Conservation (phyloP, 2,329 filamentous ascomycete genomes). For the Ophiostoma tasmaniense region DNA sequence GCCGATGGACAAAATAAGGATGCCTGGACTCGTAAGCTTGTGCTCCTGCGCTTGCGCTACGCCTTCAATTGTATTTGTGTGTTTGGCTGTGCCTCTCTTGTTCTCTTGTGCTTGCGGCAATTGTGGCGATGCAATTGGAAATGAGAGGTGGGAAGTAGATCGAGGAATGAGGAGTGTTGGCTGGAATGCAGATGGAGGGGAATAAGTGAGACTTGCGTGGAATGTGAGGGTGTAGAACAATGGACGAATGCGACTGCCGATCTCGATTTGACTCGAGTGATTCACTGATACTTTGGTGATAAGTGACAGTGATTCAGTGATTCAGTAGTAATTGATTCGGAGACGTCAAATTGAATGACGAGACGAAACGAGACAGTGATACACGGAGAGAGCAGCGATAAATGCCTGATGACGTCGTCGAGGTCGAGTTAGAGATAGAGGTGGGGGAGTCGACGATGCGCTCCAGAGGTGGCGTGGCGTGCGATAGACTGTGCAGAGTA, state of each 20-base stretch:
- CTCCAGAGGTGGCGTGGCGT: background rate
- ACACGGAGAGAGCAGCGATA: background rate
- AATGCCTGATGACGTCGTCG: background rate
- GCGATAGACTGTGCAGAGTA: background rate
- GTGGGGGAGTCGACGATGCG: background rate
- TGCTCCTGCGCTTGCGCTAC: background rate
- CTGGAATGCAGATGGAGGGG: background rate
- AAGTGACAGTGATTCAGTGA: too few species aligned
- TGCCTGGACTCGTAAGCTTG: slow-evolving; percentile 3
- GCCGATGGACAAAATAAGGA: background rate
- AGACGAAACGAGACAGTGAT: background rate
- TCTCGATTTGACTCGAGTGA: background rate
- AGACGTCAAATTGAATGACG: background rate
- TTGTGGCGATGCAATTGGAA: background rate
- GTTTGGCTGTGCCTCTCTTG: background rate
- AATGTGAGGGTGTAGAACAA: background rate
- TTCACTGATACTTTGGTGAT: too few species aligned
- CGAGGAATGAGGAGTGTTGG: background rate
- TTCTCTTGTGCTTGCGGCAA: background rate
- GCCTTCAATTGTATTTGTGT: background rate
- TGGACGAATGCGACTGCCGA: background rate
- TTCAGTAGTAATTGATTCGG: background rate
- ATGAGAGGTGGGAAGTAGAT: background rate
- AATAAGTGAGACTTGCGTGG: background rate
- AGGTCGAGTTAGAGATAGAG: background rate